These are phyloP conservation scores for Kodamaea fukazawae DNA, from an alignment of 805 yeast species.

Conservation along the genomic window DNA sequence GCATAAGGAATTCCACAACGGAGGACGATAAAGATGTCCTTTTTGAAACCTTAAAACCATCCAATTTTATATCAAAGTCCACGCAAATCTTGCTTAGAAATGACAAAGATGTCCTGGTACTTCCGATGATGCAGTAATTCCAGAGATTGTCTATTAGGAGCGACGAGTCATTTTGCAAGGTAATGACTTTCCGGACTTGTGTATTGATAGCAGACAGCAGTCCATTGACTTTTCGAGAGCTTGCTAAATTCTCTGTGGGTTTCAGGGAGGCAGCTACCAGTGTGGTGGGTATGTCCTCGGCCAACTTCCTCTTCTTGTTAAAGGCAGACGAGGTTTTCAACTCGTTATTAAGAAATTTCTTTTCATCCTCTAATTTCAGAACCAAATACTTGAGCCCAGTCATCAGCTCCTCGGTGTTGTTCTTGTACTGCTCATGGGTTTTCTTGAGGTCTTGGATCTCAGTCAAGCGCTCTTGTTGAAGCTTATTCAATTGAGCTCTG, in stretches of 20 bases:
- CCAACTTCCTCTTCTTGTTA: slow-evolving; percentile 21
- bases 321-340: slow-evolving; percentile 24
- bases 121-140: slow-evolving; percentile 37
- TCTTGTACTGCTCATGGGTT: slow-evolving; percentile 15
- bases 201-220: background rate
- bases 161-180: slow-evolving; percentile 32
- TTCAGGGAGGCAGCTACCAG: no score
- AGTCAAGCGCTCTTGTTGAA: slow-evolving; percentile 38
- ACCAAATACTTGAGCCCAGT: slow-evolving; percentile 28
- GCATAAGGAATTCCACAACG: slow-evolving; percentile 43
- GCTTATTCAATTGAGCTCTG: slow-evolving; percentile 56
- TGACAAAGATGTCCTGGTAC: slow-evolving; percentile 28
- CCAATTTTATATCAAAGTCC: slow-evolving; percentile 17
- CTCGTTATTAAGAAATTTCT: slow-evolving; percentile 40
- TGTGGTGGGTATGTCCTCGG: no score
- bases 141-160: slow-evolving; percentile 34
- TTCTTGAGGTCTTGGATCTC: slow-evolving; percentile 32
- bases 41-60: slow-evolving; percentile 20
- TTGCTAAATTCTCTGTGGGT: no score
- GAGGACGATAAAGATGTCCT: slow-evolving; percentile 37
- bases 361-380: slow-evolving; percentile 42
- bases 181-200: slow-evolving; percentile 17
- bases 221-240: background rate
- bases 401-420: slow-evolving; percentile 30
- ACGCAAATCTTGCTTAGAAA: slow-evolving; percentile 33